phyloP scores from a whole-genome alignment of 2,329 filamentous ascomycete species.

The Xylariaceae sp. region DNA sequence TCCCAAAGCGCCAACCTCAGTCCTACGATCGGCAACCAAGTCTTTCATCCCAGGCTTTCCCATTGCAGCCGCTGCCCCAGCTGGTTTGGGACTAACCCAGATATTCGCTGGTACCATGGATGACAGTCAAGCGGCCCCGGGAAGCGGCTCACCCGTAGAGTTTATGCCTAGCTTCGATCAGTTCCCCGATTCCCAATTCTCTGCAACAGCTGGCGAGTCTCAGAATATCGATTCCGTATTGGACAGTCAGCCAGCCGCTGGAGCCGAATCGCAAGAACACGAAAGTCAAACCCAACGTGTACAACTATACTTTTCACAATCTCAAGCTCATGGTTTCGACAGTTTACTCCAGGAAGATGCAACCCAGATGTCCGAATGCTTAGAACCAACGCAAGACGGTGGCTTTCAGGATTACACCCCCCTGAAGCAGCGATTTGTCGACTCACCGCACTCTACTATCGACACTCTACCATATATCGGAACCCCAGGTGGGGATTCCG shows the following conservation, averaged over 20 bases:
- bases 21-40: conserved; percentile 65
- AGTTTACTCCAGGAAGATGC: conserved; percentile 47
- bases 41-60: conserved; percentile 67
- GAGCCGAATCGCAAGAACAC: conserved; percentile 32
- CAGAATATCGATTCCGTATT: conserved; percentile 48
- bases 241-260: conserved; percentile 45
- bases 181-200: conserved; percentile 58
- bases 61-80: conserved; percentile 48
- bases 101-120: conserved; percentile 91
- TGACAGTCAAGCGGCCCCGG: conserved; percentile 45
- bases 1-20: conserved; percentile 56
- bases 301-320: conserved; percentile 56
- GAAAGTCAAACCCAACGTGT: conserved; percentile 46
- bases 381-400: conserved; percentile 76
- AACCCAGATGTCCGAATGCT: conserved; percentile 65
- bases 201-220: conserved; percentile 53
- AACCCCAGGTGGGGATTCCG: conserved; percentile 35
- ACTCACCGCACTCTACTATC: conserved; percentile 62
- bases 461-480: conserved; percentile 61
- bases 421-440: conserved; percentile 62
- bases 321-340: conserved; percentile 56
- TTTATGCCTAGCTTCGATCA: conserved; percentile 55
- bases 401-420: conserved; percentile 74
- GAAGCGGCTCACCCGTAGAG: conserved; percentile 38
- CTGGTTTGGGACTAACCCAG: conserved; percentile 74